phyloP scores from a whole-genome alignment of 2,329 filamentous ascomycete species.

The Chaetomium olivaceum region DNA sequence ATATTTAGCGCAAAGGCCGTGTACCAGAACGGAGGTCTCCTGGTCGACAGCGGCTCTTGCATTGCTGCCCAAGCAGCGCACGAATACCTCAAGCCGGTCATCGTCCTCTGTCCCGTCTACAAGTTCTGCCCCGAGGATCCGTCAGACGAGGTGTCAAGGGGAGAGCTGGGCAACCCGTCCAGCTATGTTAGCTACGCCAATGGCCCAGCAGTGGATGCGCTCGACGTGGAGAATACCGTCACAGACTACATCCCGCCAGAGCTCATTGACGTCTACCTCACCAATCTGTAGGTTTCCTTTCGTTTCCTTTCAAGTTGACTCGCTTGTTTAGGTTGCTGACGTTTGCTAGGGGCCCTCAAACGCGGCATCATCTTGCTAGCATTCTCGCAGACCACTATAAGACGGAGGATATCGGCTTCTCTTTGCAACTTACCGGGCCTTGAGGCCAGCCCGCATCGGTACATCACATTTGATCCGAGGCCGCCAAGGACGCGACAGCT shows the following conservation, averaged over 20 bases:
- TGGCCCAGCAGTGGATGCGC: constrained; percentile 73
- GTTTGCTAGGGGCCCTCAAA: constrained; percentile 61
- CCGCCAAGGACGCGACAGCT: constrained; percentile 25
- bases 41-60: constrained; percentile 80
- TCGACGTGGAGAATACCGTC: constrained; percentile 45
- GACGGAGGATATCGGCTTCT: constrained; percentile 67
- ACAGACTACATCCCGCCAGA: constrained; percentile 34
- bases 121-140: constrained; percentile 90
- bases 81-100: constrained; percentile 78
- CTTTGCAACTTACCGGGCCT: constrained; percentile 41
- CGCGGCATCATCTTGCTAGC: constrained; percentile 69
- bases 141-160: constrained; percentile 75
- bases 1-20: constrained; percentile 86
- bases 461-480: background rate
- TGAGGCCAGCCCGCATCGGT: constrained; percentile 13
- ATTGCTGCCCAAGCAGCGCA: constrained; percentile 83
- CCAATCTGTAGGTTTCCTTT: constrained; percentile 43
- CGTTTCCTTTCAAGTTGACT: no score
- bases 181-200: constrained; percentile 77
- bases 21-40: constrained; percentile 81
- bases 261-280: constrained; percentile 35
- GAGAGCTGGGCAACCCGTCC: constrained; percentile 83
- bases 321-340: constrained; percentile 11
- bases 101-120: constrained; percentile 88
- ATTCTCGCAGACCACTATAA: constrained; percentile 77